Conservation (phyloP, 73 alveolate genomes). For the Durusdinium trenchii region DNA sequence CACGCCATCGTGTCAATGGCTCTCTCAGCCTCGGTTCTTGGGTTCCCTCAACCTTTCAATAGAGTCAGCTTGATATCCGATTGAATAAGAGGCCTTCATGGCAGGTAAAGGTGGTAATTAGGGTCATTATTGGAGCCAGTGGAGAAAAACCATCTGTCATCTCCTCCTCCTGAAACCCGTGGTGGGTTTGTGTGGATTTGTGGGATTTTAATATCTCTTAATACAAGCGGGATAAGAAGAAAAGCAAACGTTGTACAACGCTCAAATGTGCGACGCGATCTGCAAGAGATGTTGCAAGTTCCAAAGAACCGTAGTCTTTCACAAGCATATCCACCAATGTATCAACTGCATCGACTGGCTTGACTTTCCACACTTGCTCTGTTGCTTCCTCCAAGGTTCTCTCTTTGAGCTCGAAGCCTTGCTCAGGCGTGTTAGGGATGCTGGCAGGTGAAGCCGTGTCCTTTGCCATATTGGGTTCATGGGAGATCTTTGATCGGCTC, state of each 20-base stretch:
- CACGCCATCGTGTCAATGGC: neutral
- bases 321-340: neutral
- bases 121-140: too few species aligned
- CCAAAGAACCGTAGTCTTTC: neutral
- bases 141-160: too few species aligned
- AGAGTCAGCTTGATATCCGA: too few species aligned
- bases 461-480: neutral
- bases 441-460: neutral
- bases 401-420: neutral
- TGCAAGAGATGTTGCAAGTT: constrained; percentile 1
- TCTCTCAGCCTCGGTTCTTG: constrained; percentile 19
- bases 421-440: neutral
- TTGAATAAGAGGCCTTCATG: too few species aligned
- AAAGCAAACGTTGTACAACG: too few species aligned
- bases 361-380: neutral
- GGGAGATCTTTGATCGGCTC: neutral
- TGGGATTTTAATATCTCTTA: too few species aligned
- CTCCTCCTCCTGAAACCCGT: too few species aligned
- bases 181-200: too few species aligned
- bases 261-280: constrained; percentile 42
- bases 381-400: neutral
- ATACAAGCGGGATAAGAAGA: too few species aligned
- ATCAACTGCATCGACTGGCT: neutral
- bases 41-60: too few species aligned
- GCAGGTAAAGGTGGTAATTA: too few species aligned